Percentiles rank a stretch among this genome's conserved stretches.
These are phyloP conservation scores for Penicillium cataractarum DNA, from an alignment of 495 filamentous ascomycete genomes.

Conservation along the genomic window DNA sequence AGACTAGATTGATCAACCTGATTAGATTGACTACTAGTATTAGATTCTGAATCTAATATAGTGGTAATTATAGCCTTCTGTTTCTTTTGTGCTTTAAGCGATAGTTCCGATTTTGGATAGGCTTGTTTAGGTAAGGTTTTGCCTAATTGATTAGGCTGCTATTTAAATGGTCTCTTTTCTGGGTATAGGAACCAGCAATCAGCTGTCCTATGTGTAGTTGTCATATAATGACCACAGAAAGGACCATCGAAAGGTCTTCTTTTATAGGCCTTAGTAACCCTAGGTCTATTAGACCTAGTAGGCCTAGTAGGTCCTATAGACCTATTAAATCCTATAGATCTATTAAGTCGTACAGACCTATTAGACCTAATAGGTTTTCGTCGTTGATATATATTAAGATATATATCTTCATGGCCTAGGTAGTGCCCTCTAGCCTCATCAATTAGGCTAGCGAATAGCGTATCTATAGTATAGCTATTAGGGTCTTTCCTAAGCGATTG, in stretches of 20 bases:
- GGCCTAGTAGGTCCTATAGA: not conserved
- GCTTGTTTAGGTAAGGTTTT: not conserved
- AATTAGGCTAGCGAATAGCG: not conserved
- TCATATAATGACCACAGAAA: not conserved
- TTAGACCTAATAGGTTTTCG: not conserved
- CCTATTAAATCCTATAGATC: too few species aligned
- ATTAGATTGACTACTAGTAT: not conserved
- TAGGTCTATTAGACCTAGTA: not conserved
- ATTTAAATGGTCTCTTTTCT: not conserved
- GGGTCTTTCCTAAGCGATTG: not conserved
- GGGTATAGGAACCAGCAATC: not conserved
- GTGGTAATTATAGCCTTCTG: not conserved
- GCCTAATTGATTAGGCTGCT: not conserved
- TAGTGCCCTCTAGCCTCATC: not conserved
- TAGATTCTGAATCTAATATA: not conserved
- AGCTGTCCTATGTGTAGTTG: not conserved
- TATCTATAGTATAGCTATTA: not conserved
- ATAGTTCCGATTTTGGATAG: not conserved
- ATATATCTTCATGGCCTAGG: not conserved
- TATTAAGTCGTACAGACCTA: too few species aligned
- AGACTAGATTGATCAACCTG: not conserved
- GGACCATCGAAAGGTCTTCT: not conserved
- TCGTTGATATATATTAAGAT: not conserved
- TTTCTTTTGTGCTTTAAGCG: not conserved
- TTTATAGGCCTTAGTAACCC: not conserved